Base-by-base conservation (phyloP, 306 rosid genomes). In the Adenanthera pavonina region DNA sequence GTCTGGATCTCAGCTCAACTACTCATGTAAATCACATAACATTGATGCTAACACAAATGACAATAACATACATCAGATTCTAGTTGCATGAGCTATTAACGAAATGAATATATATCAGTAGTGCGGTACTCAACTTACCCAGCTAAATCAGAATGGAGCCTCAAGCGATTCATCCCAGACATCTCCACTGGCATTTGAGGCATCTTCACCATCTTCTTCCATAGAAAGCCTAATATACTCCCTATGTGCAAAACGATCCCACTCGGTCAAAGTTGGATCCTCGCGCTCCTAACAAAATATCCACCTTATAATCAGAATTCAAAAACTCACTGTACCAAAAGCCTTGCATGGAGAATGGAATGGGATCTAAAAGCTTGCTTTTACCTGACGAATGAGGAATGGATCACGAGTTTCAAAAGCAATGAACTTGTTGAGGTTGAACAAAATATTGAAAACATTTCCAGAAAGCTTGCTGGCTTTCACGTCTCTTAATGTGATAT, bases 141-240 rank as follows among this genome's bases (percentile, higher is more conserved):
- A 51, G 77, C 54, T 66, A 72, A 85, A 75, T 92, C 87, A 96
- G 83, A 96, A 96, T 11, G 99, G 99, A 77, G 99, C 98, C 86
- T 95, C 99, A 16, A 96, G 97, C 57, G 99, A 92, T 85, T 96
- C 99, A 75, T 96, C 99, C 99, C 99, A 96, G 77, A 94, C 98
- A 83, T 96, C 99, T 40, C 97, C 99, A 80, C 99, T 96, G 84
- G 98, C 99, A 78, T 96, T 96, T 71, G 99, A 96, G 83, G 89
- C 94, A 76, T 96, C 99, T 94, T 96, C 99, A 64, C 97, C 99
- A 81, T 96, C 99, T 91, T 96, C 99, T 88, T 96, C 99, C 99
- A 96, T 94, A 46, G 99, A 96, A 84, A 96, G 99, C 85, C 98
- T 89, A 84, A 96, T 92, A 88, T 96, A 96, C 86, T 96, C 99